phyloP scores from a whole-genome alignment of 441 rosid genomes.

The Aleurites moluccanus region DNA sequence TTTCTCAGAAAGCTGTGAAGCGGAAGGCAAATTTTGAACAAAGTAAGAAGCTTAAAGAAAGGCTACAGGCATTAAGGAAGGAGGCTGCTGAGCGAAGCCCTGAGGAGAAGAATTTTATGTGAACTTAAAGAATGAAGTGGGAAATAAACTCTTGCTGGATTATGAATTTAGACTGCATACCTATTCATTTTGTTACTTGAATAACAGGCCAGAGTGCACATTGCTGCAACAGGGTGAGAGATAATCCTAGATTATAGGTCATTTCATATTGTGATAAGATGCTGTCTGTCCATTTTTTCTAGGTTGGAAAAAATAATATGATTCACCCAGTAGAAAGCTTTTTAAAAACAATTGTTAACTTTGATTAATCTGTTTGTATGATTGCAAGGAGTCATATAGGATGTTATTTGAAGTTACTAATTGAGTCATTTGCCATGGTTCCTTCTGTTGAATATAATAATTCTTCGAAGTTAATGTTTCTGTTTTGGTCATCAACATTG shows the following conservation, averaged over 20 bases:
- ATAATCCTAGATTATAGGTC: neutral
- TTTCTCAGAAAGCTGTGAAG: slow-evolving; percentile 75
- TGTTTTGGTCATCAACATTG: neutral
- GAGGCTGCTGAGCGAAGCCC: slow-evolving; percentile 36
- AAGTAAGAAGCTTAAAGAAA: slow-evolving; percentile 66
- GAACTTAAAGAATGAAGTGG: neutral
- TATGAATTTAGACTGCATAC: neutral
- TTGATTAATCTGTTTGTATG: neutral
- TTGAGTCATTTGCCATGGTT: neutral
- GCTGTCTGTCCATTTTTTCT: neutral
- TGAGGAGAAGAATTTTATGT: slow-evolving; percentile 12
- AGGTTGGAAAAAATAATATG: neutral
- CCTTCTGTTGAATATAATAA: neutral
- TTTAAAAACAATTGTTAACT: too few relatives aligned
- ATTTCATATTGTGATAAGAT: neutral
- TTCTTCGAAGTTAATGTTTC: neutral
- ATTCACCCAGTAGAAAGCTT: neutral
- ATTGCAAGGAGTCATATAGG: neutral
- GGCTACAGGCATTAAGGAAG: slow-evolving; percentile 43
- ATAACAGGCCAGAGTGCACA: neutral
- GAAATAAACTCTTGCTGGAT: neutral
- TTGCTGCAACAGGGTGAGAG: neutral
- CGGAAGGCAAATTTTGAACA: slow-evolving; percentile 82
- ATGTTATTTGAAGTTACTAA: neutral
- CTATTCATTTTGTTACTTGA: neutral